Conservation (phyloP, 2,329 filamentous ascomycete genomes). For the Fusarium annulatum region DNA sequence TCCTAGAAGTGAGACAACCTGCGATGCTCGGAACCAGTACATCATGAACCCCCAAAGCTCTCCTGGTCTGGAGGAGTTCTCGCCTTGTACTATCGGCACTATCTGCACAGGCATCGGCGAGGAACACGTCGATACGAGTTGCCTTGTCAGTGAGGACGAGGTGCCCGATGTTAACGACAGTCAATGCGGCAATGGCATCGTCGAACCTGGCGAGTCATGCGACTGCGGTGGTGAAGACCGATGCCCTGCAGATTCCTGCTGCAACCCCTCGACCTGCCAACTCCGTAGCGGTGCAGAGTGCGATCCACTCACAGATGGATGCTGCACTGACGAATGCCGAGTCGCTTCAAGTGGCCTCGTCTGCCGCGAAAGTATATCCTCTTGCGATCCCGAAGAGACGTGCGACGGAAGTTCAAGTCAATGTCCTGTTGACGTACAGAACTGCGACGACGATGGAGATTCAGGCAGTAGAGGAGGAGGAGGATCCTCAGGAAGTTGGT, state of each 20-base stretch:
- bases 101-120: slow-evolving; percentile 83
- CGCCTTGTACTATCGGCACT: slow-evolving; percentile 84
- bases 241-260: slow-evolving; percentile 14
- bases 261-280: slow-evolving; percentile 21
- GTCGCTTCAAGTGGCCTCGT: background rate
- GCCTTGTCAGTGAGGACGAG: slow-evolving; percentile 76
- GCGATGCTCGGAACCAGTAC: slow-evolving; percentile 76
- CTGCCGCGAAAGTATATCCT: slow-evolving; percentile 15
- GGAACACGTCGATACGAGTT: slow-evolving; percentile 76
- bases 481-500: slow-evolving; percentile 7
- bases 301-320: slow-evolving; percentile 12
- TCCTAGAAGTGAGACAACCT: slow-evolving; percentile 71
- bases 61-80: slow-evolving; percentile 76
- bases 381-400: slow-evolving; percentile 19
- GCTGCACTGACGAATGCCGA: slow-evolving; percentile 24
- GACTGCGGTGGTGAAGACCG: slow-evolving; percentile 18
- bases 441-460: background rate
- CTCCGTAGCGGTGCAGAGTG: slow-evolving; percentile 14
- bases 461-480: background rate
- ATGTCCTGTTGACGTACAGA: slow-evolving; percentile 21
- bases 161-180: slow-evolving; percentile 80
- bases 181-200: slow-evolving; percentile 79
- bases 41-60: slow-evolving; percentile 92
- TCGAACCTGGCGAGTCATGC: slow-evolving; percentile 25
- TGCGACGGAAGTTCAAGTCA: slow-evolving; percentile 20